phyloP scores from a whole-genome alignment of 2,329 filamentous ascomycete genomes.

The Cytospora paraplurivora region DNA sequence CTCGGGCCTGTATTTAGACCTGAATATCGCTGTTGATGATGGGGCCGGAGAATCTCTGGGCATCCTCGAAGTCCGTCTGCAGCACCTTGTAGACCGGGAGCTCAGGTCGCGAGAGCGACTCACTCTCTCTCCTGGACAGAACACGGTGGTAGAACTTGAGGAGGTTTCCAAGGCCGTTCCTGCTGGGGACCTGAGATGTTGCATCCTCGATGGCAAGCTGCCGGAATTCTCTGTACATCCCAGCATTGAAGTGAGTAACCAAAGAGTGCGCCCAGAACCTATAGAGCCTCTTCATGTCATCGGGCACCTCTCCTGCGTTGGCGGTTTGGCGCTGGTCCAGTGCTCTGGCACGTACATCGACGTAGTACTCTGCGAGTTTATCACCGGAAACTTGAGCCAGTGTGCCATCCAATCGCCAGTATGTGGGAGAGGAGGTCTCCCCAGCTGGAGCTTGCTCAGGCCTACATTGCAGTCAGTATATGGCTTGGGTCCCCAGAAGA shows the following conservation, averaged over 20 bases:
- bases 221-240: constrained; percentile 77
- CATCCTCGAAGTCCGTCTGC: constrained; percentile 14
- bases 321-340: constrained; percentile 42
- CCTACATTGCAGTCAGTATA: constrained; percentile 21
- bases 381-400: constrained; percentile 23
- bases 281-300: constrained; percentile 68
- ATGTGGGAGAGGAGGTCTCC: constrained; percentile 18
- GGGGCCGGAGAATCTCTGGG: constrained; percentile 26
- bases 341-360: constrained; percentile 43
- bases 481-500: not conserved
- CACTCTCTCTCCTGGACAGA: constrained; percentile 31
- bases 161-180: constrained; percentile 62
- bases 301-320: constrained; percentile 44
- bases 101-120: constrained; percentile 32
- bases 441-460: constrained; percentile 22
- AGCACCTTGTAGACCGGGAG: constrained; percentile 28
- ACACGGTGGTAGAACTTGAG: constrained; percentile 62
- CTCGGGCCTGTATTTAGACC: constrained; percentile 16
- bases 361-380: constrained; percentile 34
- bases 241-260: constrained; percentile 70
- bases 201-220: constrained; percentile 67
- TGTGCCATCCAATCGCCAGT: constrained; percentile 21
- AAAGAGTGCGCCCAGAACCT: constrained; percentile 76
- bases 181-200: constrained; percentile 46
- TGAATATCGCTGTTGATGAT: constrained; percentile 27